phyloP scores from a whole-genome alignment of 1,284 basidiomycete species.

The Singerocomus inundabilis region DNA sequence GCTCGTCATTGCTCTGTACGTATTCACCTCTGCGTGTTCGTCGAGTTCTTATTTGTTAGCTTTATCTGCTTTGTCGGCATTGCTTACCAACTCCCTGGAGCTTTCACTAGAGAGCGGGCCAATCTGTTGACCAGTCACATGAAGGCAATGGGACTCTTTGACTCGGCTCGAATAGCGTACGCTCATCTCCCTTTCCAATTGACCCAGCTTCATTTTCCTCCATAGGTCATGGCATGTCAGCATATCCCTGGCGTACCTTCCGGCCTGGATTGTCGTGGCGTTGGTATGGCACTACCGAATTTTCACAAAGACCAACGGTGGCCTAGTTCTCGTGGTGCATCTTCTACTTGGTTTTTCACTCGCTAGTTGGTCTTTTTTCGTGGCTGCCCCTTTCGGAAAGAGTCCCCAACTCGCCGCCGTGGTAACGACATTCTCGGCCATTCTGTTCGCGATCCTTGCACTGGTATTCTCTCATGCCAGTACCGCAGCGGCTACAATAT shows the following conservation, averaged over 20 bases:
- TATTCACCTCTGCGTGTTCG: not conserved
- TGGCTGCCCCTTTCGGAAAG: constrained; percentile 66
- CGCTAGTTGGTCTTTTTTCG: constrained; percentile 69
- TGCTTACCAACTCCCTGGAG: constrained; percentile 70
- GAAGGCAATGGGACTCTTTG: constrained; percentile 71
- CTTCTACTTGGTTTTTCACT: constrained; percentile 66
- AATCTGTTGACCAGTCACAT: constrained; percentile 61
- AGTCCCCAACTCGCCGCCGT: constrained; percentile 74
- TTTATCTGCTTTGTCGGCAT: constrained; percentile 70
- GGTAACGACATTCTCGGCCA: constrained; percentile 59
- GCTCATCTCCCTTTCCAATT: constrained; percentile 14
- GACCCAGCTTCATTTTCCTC: not conserved
- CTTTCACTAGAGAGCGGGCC: constrained; percentile 62
- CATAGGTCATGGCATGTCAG: constrained; percentile 66
- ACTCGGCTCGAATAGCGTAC: constrained; percentile 62
- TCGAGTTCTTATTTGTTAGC: constrained; percentile 30
- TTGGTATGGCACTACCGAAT: constrained; percentile 64
- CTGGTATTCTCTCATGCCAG: constrained; percentile 49
- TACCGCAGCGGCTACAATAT: constrained; percentile 53
- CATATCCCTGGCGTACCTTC: constrained; percentile 54
- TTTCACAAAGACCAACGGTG: constrained; percentile 60
- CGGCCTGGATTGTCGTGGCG: constrained; percentile 65
- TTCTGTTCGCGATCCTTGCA: constrained; percentile 70
- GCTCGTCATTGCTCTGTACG: constrained; percentile 63
- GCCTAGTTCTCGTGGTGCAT: constrained; percentile 62